Evolutionary conservation across 2,329 filamentous ascomycete species (phyloP), one percentile per base, ranked within the genome.

Genomic region (Ceratocystis cacaofunesta): DNA sequence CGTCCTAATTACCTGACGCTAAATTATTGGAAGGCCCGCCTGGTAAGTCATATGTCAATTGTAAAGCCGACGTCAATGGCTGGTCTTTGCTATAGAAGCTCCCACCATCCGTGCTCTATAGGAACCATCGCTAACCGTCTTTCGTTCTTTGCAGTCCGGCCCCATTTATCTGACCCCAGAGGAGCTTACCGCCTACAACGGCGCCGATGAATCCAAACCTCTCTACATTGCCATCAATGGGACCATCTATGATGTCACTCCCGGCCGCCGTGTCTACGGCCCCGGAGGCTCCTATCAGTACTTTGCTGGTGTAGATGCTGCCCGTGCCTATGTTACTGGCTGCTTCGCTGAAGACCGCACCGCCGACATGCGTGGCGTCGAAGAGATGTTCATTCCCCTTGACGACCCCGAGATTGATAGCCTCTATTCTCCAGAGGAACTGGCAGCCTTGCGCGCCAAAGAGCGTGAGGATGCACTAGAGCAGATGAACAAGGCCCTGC

Each of bases 181-280:
- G 22, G 80, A 96, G 74, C 85, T 99, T 61, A 74, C 82, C 58
- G 74, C 78, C 62, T 95, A 88, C 80, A 86, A 95, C 76, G 95
- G 94, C 76, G 81, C 78, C 66, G 85, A 96, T 75, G 78, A 85
- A 8, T 74, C 76, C 6, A 85, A 87, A 67, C 94, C 94, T 5
- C 84, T 97, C 74, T 95, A 96, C 78, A 82, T 99, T 65, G 90
- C 91, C 68, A 85, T 99, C 71, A 92, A 94, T 78, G 87, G 88
- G 72, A 89, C 85, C 66, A 89, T 95, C 76, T 94, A 88, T 80
- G 90, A 95, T 75, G 90, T 95, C 50, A 83, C 83, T n/a, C 76
- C 80, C 36, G 85, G 85, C 64, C 79, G 83, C 70, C 75, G 81
- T 74, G 78, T 88, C 76, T 94, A 94, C 78, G 89, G 89, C 0